Base-by-base conservation (phyloP, 2,329 filamentous ascomycete genomes). In the Coleophoma eucalyptorum region DNA sequence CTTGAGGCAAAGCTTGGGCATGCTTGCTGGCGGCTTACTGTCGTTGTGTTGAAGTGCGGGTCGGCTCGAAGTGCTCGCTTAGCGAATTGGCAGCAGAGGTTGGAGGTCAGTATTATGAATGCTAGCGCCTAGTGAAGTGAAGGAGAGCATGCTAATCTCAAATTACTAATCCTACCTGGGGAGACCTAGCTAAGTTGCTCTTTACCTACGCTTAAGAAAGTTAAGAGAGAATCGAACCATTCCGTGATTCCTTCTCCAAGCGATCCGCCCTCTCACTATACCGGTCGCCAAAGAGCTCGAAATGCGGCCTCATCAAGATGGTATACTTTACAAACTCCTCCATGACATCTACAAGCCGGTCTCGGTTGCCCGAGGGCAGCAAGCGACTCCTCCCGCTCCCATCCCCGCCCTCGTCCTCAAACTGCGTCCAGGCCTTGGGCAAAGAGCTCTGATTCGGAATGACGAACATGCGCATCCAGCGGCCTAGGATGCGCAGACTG, bases 301-400 rank as follows among this genome's bases (percentile, higher is more conserved):
- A 76, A 56, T 84, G 78, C 20, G 77, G 76, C 48, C 81, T 68
- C 81, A 87, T 85, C 1, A 87, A 55, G 26, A 87, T 74, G 0
- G 81, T 86, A 59, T 84, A 86, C 63, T 87, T 86, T 4, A 87
- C 83, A 65, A 87, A 78, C 64, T 87, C 84, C 67, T 87, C 84
- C 77, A 86, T 85, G 55, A 80, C 84, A 67, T 86, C 82, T 1
- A 86, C 81, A 13, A 86, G 58, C 2, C 82, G 69, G 50, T 84
- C 79, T 11, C 82, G 67, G 54, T 85, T 84, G 0, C 72, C 69
- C 60, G 81, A 79, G 0, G 77, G 70, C 61, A 79, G 71, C 21
- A 86, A 67, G 33, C 80, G 67, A 43, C 73, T 76, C 20, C 76
- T 73, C 4, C 65, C 73, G 54, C 72, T 52, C 3, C 51, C 58